Conservation (phyloP, 805 yeast genomes). For the Saccharomycopsis fodiens region DNA sequence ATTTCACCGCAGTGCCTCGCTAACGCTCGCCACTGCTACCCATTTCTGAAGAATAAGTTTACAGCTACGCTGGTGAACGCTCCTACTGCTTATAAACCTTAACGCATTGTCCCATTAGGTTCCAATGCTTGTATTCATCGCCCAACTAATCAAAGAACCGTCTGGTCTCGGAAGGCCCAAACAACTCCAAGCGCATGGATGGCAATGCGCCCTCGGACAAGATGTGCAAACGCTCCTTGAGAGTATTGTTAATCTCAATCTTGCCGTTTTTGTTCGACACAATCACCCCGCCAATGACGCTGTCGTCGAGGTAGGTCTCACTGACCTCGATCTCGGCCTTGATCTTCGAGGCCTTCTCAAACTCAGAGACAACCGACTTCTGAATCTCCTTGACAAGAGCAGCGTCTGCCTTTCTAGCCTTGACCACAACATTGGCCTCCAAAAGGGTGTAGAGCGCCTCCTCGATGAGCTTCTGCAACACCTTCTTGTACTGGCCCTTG, state of each 20-base stretch:
- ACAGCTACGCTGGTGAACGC: neutral
- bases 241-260: conserved; percentile 85
- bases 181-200: conserved; percentile 81
- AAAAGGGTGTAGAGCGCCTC: conserved; percentile 68
- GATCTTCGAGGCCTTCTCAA: conserved; percentile 53
- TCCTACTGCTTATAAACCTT: neutral
- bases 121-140: too few relatives aligned
- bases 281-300: conserved; percentile 72
- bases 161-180: conserved; percentile 79
- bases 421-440: conserved; percentile 60
- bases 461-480: conserved; percentile 70
- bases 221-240: conserved; percentile 86
- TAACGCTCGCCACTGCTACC: too few relatives aligned
- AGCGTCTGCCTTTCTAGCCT: conserved; percentile 61
- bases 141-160: conserved; percentile 87
- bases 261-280: conserved; percentile 65
- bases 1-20: too few relatives aligned
- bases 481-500: conserved; percentile 53
- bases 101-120: too few relatives aligned
- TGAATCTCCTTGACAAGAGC: conserved; percentile 35
- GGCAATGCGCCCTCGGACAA: conserved; percentile 84
- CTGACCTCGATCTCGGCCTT: conserved; percentile 49
- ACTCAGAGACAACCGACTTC: conserved; percentile 54
- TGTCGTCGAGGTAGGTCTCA: conserved; percentile 53
- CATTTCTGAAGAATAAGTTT: neutral